phyloP scores from a whole-genome alignment of 257 asterid species.

The Petunia axillaris region DNA sequence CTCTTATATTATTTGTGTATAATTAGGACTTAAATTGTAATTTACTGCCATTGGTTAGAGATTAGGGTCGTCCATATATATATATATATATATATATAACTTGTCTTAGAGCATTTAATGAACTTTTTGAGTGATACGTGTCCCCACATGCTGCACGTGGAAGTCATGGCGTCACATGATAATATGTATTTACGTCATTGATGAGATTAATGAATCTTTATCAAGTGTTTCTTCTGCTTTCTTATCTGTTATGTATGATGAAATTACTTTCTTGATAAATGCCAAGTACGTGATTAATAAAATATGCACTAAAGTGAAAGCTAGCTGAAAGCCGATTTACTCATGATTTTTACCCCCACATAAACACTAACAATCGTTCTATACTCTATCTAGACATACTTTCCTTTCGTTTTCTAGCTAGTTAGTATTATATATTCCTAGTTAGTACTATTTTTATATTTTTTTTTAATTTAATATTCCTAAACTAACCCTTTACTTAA shows the following conservation, averaged over 20 bases:
- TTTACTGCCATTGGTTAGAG: neutral
- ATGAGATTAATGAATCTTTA: constrained; percentile 22
- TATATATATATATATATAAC: neutral
- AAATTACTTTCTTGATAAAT: neutral
- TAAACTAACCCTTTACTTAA: no score
- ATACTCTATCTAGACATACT: no score
- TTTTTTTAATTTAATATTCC: no score
- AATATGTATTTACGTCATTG: constrained; percentile 41
- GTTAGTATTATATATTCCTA: no score
- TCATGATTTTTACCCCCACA: neutral
- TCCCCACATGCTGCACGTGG: constrained; percentile 52
- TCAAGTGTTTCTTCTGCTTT: constrained; percentile 30
- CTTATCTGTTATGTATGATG: constrained; percentile 41
- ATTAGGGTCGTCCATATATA: neutral
- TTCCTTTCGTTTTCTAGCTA: no score
- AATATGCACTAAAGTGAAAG: neutral
- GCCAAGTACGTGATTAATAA: neutral
- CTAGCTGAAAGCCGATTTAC: neutral
- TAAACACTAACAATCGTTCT: no score
- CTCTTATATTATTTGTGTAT: neutral
- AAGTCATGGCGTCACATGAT: constrained; percentile 40
- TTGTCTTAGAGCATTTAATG: neutral
- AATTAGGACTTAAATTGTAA: neutral
- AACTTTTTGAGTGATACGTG: neutral
- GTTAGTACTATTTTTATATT: no score